Percentiles rank a stretch among this genome's conserved stretches.
These are phyloP conservation scores for Fusarium sp. DNA, from an alignment of 2,329 filamentous ascomycete species.

Conservation along the genomic window DNA sequence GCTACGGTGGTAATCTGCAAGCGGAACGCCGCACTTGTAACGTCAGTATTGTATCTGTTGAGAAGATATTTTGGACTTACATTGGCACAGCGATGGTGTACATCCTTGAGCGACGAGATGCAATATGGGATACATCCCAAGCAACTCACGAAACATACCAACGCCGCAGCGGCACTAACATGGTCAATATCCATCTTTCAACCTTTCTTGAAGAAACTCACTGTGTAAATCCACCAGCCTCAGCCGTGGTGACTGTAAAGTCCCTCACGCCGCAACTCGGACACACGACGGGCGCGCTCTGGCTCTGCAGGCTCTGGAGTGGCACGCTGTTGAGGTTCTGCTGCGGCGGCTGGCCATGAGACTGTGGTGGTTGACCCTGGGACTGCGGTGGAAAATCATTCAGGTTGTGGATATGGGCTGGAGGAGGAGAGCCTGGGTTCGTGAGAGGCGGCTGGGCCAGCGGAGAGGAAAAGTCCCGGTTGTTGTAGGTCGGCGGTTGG, in stretches of 20 bases:
- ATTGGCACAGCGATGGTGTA: slow-evolving; percentile 37
- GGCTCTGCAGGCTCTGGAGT: slow-evolving; percentile 22
- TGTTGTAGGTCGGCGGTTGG: slow-evolving; percentile 23
- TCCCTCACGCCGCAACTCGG: slow-evolving; percentile 21
- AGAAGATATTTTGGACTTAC: slow-evolving; percentile 9
- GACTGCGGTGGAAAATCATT: neutral
- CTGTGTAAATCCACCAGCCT: slow-evolving; percentile 33
- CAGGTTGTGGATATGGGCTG: neutral
- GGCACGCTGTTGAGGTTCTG: slow-evolving; percentile 17
- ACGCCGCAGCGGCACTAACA: slow-evolving; percentile 33
- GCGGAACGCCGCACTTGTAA: slow-evolving; percentile 29
- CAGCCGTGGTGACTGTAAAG: slow-evolving; percentile 16
- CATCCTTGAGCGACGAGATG: slow-evolving; percentile 35
- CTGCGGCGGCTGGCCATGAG: neutral
- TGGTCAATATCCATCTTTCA: neutral
- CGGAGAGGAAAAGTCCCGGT: slow-evolving; percentile 11
- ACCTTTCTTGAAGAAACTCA: slow-evolving; percentile 9
- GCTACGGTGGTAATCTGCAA: slow-evolving; percentile 39
- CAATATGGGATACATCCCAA: slow-evolving; percentile 38
- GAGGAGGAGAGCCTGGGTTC: neutral
- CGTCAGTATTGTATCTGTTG: neutral
- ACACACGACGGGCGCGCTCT: slow-evolving; percentile 34
- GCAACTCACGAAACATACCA: slow-evolving; percentile 33
- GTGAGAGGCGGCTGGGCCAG: slow-evolving; percentile 23
- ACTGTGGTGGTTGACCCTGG: neutral